phyloP scores from a whole-genome alignment of 2,329 filamentous ascomycete genomes.

The Diaporthe aspalathi region DNA sequence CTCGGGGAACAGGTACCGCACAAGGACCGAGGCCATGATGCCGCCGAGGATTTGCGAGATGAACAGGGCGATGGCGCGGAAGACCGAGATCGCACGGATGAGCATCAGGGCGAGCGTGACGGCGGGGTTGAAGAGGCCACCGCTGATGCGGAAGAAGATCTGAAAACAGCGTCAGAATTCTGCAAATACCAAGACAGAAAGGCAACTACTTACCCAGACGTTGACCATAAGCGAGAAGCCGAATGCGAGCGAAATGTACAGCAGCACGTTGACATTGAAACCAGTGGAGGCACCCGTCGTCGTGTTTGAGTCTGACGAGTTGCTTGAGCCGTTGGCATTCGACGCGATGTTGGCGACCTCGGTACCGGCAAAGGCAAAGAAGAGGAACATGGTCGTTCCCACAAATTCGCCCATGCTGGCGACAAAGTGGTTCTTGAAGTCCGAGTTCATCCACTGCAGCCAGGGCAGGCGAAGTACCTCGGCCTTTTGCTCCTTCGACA shows the following conservation, averaged over 20 bases:
- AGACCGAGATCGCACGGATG: constrained; percentile 64
- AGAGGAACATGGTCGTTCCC: constrained; percentile 57
- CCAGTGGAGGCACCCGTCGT: constrained; percentile 29
- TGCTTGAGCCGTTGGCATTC: constrained; percentile 14
- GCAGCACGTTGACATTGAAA: constrained; percentile 36
- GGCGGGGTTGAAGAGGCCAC: constrained; percentile 54
- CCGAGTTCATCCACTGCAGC: constrained; percentile 60
- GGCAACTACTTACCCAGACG: constrained; percentile 51
- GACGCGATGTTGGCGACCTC: constrained; percentile 41
- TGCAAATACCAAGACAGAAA: neutral
- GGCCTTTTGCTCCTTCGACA: constrained; percentile 54
- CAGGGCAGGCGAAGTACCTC: constrained; percentile 58
- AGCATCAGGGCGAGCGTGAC: constrained; percentile 69
- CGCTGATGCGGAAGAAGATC: constrained; percentile 61
- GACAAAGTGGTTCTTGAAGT: constrained; percentile 53
- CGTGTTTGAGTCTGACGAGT: constrained; percentile 25
- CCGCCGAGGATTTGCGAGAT: constrained; percentile 68
- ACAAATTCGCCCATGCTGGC: constrained; percentile 52
- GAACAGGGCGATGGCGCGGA: constrained; percentile 64
- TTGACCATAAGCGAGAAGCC: constrained; percentile 59
- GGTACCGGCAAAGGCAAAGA: constrained; percentile 54
- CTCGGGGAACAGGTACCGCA: constrained; percentile 67
- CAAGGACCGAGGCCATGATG: constrained; percentile 70
- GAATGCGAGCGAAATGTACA: constrained; percentile 56
- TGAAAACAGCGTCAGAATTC: neutral